Percentiles rank a stretch among this genome's conserved stretches.
Evolutionary conservation across 2,329 filamentous ascomycete genomes (phyloP).

Genomic region (Hypoxylon sp.): DNA sequence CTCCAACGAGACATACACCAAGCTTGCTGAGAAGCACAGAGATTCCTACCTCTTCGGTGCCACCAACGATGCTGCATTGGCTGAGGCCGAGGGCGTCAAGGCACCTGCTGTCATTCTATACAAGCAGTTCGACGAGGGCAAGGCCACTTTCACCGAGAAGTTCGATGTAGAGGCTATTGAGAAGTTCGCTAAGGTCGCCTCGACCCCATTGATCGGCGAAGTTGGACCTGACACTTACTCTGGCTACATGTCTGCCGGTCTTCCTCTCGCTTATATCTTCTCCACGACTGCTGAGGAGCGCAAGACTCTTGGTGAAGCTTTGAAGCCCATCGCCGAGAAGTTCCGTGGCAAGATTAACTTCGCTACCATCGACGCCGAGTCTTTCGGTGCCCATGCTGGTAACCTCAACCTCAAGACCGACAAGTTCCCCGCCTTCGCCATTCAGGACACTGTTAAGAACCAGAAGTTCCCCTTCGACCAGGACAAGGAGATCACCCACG

Average conservation of each 20-base stretch:
- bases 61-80: slow-evolving; percentile 81
- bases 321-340: slow-evolving; percentile 90
- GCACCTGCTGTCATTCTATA: slow-evolving; percentile 90
- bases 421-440: slow-evolving; percentile 97
- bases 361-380: slow-evolving; percentile 93
- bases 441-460: slow-evolving; percentile 95
- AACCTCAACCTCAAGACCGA: slow-evolving; percentile 98
- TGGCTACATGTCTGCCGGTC: slow-evolving; percentile 89
- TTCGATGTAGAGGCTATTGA: slow-evolving; percentile 84
- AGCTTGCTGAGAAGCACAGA: slow-evolving; percentile 77
- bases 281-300: slow-evolving; percentile 92
- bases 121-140: slow-evolving; percentile 98
- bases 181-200: slow-evolving; percentile 82
- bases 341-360: slow-evolving; percentile 97
- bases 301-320: slow-evolving; percentile 74
- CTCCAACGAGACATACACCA: slow-evolving; percentile 84
- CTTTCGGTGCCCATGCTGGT: slow-evolving; percentile 91
- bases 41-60: slow-evolving; percentile 94
- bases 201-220: slow-evolving; percentile 92
- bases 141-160: slow-evolving; percentile 81
- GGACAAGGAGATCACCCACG: slow-evolving; percentile 76
- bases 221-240: slow-evolving; percentile 97
- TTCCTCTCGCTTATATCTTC: slow-evolving; percentile 98
- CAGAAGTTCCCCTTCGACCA: slow-evolving; percentile 96
- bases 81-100: slow-evolving; percentile 89